Conservation (phyloP, 208 protist species). For the Trypanosoma congolense region DNA sequence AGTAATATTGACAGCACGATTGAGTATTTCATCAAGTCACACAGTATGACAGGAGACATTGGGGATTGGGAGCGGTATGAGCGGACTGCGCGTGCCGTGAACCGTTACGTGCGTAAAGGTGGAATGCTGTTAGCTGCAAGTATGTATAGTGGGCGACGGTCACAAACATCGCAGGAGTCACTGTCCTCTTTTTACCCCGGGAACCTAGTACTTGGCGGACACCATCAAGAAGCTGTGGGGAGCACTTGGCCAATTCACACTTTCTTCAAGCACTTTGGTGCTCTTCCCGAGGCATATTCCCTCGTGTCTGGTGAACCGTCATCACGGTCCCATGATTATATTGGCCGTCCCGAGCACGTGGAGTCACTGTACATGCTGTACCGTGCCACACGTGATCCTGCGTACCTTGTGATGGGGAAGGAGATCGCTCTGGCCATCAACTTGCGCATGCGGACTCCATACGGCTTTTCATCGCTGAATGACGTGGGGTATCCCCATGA, state of each 20-base stretch:
- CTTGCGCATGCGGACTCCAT: slow-evolving; percentile 34
- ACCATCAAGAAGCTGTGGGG: slow-evolving; percentile 42
- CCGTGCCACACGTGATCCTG: slow-evolving; percentile 53
- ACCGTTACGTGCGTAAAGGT: slow-evolving; percentile 21
- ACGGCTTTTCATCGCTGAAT: slow-evolving; percentile 45
- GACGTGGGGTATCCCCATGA: slow-evolving; percentile 25
- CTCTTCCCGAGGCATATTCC: slow-evolving; percentile 59
- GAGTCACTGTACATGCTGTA: slow-evolving; percentile 85
- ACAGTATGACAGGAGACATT: slow-evolving; percentile 55
- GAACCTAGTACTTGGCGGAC: slow-evolving; percentile 47
- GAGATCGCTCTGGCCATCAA: slow-evolving; percentile 60
- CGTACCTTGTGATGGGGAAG: slow-evolving; percentile 55
- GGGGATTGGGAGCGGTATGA: slow-evolving; percentile 48
- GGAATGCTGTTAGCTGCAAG: slow-evolving; percentile 51
- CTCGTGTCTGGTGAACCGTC: background rate
- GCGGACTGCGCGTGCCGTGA: slow-evolving; percentile 14
- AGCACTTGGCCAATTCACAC: slow-evolving; percentile 43
- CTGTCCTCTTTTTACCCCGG: slow-evolving; percentile 83
- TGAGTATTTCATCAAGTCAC: slow-evolving; percentile 87
- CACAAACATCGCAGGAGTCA: slow-evolving; percentile 38
- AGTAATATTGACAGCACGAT: slow-evolving; percentile 68
- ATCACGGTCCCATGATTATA: slow-evolving; percentile 29
- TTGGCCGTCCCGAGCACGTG: slow-evolving; percentile 81
- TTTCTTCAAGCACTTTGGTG: slow-evolving; percentile 66
- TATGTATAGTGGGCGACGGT: slow-evolving; percentile 30